Base-by-base conservation (phyloP, 2,329 filamentous ascomycete genomes). In the Fusarium begoniae region DNA sequence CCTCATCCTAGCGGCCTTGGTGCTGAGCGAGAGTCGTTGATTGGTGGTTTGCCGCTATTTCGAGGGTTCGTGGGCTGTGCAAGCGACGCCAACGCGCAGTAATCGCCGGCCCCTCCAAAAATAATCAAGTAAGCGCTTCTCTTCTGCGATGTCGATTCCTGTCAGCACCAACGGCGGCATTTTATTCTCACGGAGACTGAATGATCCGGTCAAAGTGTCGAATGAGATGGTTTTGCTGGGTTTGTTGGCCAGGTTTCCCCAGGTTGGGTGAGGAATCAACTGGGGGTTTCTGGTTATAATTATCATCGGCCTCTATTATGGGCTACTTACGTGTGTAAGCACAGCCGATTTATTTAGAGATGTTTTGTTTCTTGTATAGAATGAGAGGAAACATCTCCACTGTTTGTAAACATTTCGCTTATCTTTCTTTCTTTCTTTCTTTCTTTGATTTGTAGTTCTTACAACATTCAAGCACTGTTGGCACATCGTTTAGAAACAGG, bases 121-220 rank as follows among this genome's bases (percentile, higher is more conserved):
- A 74, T 74, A 74, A 62, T 37, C 26, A 22, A 66, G 37, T 74
- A 74, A 72, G 71, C 71, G 67, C 71, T 66, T 41, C 48, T 41
- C 71, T 66, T 44, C 48, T 41, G 35, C 32, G 28, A 54, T 55
- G 37, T 10, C 9, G 35, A 43, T 43, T 45, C 35, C 44, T 56
- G 67, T 73, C 71, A 72, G 67, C 71, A 69, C 55, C 51, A 59
- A 51, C 44, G 50, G 58, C 44, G 53, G 58, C 50, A 38, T 60
- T 9, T 45, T 38, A 26, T 38, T 32, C 56, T 40, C 12, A 54
- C 58, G 71, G 71, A 69, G 30, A 35, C 37, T 64, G 43, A 35
- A 47, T 20, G 53, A 72, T 67, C 71, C 71, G 71, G 32, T 24
- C 18, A 26, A 48, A 47, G 20, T 28, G 37, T 37, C 66, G 37